A percentile compares a stretch with the other conserved stretches of the same genome.
phyloP scores from a whole-genome alignment of 2,329 filamentous ascomycete genomes.

The Chrysoporthe cubensis region DNA sequence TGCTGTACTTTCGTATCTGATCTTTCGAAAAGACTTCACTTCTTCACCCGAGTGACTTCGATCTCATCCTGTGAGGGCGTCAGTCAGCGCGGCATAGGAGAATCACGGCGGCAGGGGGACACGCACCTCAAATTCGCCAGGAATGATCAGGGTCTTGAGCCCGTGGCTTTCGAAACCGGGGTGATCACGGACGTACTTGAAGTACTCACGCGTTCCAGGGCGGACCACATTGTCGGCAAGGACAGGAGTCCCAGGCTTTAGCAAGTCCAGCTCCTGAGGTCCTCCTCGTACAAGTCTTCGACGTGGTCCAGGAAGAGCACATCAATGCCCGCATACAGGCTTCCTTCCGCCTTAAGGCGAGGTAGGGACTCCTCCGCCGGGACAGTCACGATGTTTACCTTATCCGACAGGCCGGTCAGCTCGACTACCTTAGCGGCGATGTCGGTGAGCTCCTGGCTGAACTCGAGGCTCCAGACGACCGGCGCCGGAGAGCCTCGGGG shows the following conservation, averaged over 20 bases:
- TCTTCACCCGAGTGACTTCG: slow-evolving; percentile 15
- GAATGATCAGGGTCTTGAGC: background rate
- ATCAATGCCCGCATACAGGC: background rate
- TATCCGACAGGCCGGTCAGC: slow-evolving; percentile 6
- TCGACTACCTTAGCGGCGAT: slow-evolving; percentile 3
- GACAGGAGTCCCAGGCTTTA: slow-evolving; percentile 4
- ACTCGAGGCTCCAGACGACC: slow-evolving; percentile 10
- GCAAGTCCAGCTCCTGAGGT: slow-evolving; percentile 13
- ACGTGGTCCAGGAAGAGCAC: slow-evolving; percentile 14
- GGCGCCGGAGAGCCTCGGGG: background rate
- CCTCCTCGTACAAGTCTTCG: slow-evolving; percentile 9
- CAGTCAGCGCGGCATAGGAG: background rate
- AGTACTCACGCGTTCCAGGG: slow-evolving; percentile 14
- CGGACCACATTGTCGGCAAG: slow-evolving; percentile 11
- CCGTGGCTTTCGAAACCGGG: slow-evolving; percentile 1
- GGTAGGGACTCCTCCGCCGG: background rate
- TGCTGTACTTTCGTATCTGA: too few relatives aligned
- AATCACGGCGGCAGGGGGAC: background rate
- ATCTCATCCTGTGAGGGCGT: slow-evolving; percentile 9
- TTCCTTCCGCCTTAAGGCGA: slow-evolving; percentile 1
- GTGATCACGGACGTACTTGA: slow-evolving; percentile 18
- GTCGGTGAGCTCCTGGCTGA: slow-evolving; percentile 8
- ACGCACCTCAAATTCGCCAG: slow-evolving; percentile 1
- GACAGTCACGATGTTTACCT: slow-evolving; percentile 4
- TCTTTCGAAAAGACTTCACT: background rate